Evolutionary conservation across 2,329 filamentous ascomycete genomes (phyloP).

Genomic region (Ploettnerulaceae sp.): DNA sequence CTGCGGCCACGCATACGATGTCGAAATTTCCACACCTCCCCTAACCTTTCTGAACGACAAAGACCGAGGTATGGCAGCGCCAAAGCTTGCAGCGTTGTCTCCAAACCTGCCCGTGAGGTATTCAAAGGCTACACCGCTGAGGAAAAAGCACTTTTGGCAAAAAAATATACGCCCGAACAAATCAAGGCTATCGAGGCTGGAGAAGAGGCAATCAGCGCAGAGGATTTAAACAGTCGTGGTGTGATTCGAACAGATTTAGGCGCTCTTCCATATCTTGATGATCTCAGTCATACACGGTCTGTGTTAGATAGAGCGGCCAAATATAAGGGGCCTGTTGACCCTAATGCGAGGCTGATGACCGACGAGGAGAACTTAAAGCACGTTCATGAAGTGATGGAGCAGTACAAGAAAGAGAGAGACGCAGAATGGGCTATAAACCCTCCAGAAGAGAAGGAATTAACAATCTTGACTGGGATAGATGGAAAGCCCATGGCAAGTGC

Average conservation of each 20-base stretch:
- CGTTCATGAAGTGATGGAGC: conserved; percentile 21
- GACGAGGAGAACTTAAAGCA: conserved; percentile 57
- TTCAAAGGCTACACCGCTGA: conserved; percentile 45
- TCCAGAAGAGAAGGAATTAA: neutral
- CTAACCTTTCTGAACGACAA: conserved; percentile 35
- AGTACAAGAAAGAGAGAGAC: conserved; percentile 19
- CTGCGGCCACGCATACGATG: conserved; percentile 39
- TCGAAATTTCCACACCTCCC: conserved; percentile 45
- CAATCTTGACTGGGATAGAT: neutral
- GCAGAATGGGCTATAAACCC: conserved; percentile 3
- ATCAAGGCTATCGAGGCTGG: conserved; percentile 75
- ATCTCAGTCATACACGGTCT: conserved; percentile 72
- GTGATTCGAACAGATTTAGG: conserved; percentile 68
- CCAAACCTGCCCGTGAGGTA: conserved; percentile 36
- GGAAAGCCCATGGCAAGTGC: neutral
- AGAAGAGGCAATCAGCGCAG: conserved; percentile 68
- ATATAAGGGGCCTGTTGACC: conserved; percentile 29
- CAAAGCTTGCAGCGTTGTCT: conserved; percentile 36
- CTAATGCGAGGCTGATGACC: conserved; percentile 48
- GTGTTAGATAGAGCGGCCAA: conserved; percentile 66
- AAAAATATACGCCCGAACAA: conserved; percentile 76
- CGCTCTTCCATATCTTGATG: conserved; percentile 71
- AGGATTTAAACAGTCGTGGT: conserved; percentile 71
- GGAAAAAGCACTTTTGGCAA: conserved; percentile 56
- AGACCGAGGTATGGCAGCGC: conserved; percentile 37